These are phyloP conservation scores for Pseudogymnoascus sp. DNA, from an alignment of 2,329 filamentous ascomycete genomes.

Conservation along the genomic window DNA sequence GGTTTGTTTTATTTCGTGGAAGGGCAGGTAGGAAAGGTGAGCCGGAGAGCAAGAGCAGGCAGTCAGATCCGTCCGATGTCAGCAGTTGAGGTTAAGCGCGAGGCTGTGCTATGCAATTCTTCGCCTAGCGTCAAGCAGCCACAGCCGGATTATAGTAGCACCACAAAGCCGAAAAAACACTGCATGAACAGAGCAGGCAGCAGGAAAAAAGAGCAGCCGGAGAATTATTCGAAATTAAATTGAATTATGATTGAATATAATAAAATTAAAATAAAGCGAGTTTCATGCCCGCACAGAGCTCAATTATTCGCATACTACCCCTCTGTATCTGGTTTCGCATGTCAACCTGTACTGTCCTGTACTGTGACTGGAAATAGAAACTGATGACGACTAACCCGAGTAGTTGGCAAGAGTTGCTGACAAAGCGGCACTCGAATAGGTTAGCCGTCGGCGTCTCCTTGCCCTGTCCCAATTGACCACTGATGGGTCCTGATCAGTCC, in stretches of 20 bases:
- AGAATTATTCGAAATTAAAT: not conserved
- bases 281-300: not conserved
- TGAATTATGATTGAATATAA: not conserved
- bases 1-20: not conserved
- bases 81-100: constrained; percentile 8
- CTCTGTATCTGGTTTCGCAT: not conserved
- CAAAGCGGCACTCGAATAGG: not conserved
- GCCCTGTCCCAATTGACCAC: not conserved
- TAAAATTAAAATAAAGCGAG: not conserved
- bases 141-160: constrained; percentile 4
- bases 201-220: not conserved
- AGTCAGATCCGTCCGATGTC: not conserved
- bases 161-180: not conserved
- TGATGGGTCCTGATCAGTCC: not conserved
- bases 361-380: not conserved
- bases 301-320: not conserved
- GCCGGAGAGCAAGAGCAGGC: not conserved
- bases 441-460: constrained; percentile 6
- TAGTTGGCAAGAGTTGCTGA: not conserved
- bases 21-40: not conserved
- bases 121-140: not conserved
- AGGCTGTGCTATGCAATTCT: constrained; percentile 8
- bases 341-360: not conserved
- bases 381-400: not conserved
- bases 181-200: not conserved